A percentile compares a stretch with the other conserved stretches of the same genome.
phyloP scores from a whole-genome alignment of 768 basidiomycete genomes.

The Boletus pseudo-olivaceus region DNA sequence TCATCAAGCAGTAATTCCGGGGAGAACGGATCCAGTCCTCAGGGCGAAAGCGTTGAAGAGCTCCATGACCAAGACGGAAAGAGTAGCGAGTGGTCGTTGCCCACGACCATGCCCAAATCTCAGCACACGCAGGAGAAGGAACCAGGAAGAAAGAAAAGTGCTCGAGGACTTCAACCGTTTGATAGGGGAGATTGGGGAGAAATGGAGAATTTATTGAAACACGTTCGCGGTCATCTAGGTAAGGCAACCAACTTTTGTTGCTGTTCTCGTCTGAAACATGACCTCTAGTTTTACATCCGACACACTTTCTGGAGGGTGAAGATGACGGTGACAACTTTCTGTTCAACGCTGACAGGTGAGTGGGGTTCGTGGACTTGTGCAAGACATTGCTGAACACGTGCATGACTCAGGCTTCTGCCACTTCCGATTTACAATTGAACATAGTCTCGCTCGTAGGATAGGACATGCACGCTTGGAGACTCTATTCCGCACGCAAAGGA shows the following conservation, averaged over 20 bases:
- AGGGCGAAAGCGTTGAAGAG: conserved; percentile 18
- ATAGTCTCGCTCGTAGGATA: not conserved
- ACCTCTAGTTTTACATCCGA: conserved; percentile 74
- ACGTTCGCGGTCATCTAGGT: conserved; percentile 88
- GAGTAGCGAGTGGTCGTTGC: conserved; percentile 18
- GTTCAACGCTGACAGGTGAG: conserved; percentile 81
- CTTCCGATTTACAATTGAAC: conserved; percentile 67
- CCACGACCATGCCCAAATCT: conserved; percentile 11
- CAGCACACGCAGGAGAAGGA: conserved; percentile 38
- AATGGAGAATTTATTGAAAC: conserved; percentile 79
- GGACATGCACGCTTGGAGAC: not conserved
- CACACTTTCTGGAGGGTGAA: conserved; percentile 88
- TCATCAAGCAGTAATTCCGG: conserved; percentile 53
- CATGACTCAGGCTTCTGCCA: conserved; percentile 50
- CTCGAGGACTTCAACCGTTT: conserved; percentile 64
- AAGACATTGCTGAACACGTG: conserved; percentile 4
- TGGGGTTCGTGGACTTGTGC: not conserved
- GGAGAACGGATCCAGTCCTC: conserved; percentile 18
- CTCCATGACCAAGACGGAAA: conserved; percentile 15
- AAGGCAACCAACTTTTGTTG: conserved; percentile 19
- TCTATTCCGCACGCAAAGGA: not conserved
- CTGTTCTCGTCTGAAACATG: not conserved
- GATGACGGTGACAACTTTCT: conserved; percentile 90
- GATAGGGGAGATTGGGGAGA: conserved; percentile 81
- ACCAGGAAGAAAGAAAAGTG: conserved; percentile 33